Base-by-base conservation (phyloP, 768 basidiomycete species). In the Rhizopogon vesiculosus region DNA sequence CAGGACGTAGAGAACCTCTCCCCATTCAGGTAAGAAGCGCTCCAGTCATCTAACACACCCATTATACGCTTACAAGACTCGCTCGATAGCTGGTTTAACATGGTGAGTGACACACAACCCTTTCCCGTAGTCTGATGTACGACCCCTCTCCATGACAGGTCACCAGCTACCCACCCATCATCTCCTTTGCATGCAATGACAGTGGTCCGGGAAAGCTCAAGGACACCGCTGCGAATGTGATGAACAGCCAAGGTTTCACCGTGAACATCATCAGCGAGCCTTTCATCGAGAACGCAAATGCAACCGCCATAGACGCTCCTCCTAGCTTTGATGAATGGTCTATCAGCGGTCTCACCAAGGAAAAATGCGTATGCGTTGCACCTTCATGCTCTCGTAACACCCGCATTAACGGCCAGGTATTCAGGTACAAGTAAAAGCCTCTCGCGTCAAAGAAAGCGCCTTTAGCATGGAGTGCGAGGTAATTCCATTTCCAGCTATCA, bases 251-350 rank as follows among this genome's bases (percentile, higher is more conserved):
- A 45, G 65, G 58, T 5, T 85, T 84, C 64, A 77, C 76, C 5
- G 76, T 82, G 28, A 81, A 79, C 59, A 80, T 82, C 63, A 84
- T 85, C 62, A 81, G 79, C 41, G 82, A 83, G 59, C 71, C 76
- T 2, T 78, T 70, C 43, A 38, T 72, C 2, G 69, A 78, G 52
- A 63, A 69, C 7, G 78, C 77, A 0, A 75, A 77, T 57, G 62
- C 61, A 18, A 64, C 71, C 0, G 54, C 72, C 10, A 60, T 77
- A 15, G 73, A 79, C 29, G 62, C 74, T 3, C 77, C 78, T 3
- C 53, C 62, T 1, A 60, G 60, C 1, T 66, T 76, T n/a, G 62
- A 68, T 56, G 77, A 78, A 55, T 78, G 77, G 77, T 54, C 62
- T 13, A 55, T 75, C 40, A 72, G 68, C 19, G 77, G 78, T n/a